Percentiles rank a stretch among this genome's conserved stretches.
phyloP scores from a whole-genome alignment of 129 eudicot genomes.

The Chrysanthemum lavandulifolium region DNA sequence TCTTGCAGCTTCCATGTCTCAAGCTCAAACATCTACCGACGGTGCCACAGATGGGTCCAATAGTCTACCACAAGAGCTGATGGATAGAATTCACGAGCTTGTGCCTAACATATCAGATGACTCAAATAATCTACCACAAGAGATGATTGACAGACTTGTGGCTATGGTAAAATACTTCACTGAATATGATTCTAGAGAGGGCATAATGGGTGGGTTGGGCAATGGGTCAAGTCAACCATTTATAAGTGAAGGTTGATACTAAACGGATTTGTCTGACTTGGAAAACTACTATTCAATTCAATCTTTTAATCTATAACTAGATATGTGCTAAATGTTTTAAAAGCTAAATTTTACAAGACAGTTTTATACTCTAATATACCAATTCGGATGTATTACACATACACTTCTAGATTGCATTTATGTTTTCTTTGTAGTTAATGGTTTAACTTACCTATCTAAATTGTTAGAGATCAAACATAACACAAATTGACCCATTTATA shows the following conservation, averaged over 20 bases:
- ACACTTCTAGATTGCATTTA: too few relatives aligned
- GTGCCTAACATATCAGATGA: slow-evolving; percentile 50
- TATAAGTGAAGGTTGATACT: too few relatives aligned
- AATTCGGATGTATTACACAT: too few relatives aligned
- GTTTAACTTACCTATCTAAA: not conserved
- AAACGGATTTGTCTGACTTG: not conserved
- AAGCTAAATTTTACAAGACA: too few relatives aligned
- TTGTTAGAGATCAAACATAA: not conserved
- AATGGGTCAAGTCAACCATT: not conserved
- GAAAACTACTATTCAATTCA: too few relatives aligned
- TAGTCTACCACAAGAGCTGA: slow-evolving; percentile 45
- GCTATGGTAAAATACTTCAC: slow-evolving; percentile 30
- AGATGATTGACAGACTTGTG: slow-evolving; percentile 36
- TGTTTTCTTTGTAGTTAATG: too few relatives aligned
- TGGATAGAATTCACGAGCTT: slow-evolving; percentile 56
- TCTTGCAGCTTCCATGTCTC: slow-evolving; percentile 54
- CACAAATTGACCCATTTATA: not conserved
- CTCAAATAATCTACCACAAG: slow-evolving; percentile 34
- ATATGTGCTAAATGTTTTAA: too few relatives aligned
- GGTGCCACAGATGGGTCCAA: slow-evolving; percentile 37
- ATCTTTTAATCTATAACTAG: too few relatives aligned
- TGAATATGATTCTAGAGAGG: not conserved
- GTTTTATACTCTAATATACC: too few relatives aligned
- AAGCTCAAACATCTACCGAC: slow-evolving; percentile 50
- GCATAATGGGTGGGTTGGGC: not conserved